Percentiles rank a stretch among this genome's conserved stretches.
These are phyloP conservation scores for Calonectria multiphialidica DNA, from an alignment of 2,329 filamentous ascomycete species.

Conservation along the genomic window DNA sequence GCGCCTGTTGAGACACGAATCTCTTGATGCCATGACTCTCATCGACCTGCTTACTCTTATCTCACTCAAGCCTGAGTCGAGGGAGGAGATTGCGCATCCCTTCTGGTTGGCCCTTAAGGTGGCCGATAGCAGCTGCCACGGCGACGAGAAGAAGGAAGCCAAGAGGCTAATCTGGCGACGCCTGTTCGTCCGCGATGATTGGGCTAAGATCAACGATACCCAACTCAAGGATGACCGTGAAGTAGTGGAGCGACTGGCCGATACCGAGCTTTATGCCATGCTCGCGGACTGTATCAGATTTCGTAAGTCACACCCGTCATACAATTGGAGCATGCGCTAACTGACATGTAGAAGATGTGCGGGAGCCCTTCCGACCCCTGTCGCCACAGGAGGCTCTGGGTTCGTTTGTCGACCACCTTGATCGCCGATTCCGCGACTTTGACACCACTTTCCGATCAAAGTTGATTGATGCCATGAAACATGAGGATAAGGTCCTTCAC, in stretches of 20 bases:
- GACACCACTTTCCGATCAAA: constrained; percentile 74
- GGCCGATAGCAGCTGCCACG: constrained; percentile 65
- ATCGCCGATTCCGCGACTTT: constrained; percentile 69
- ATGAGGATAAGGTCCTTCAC: constrained; percentile 76
- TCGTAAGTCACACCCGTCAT: constrained; percentile 62
- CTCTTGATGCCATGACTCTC: constrained; percentile 73
- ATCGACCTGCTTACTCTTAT: constrained; percentile 87
- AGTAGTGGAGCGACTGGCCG: constrained; percentile 70
- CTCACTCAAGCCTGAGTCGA: constrained; percentile 56
- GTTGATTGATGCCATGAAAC: constrained; percentile 77
- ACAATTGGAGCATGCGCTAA: constrained; percentile 43
- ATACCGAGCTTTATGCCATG: constrained; percentile 78
- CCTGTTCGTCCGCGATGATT: constrained; percentile 86
- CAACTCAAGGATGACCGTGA: constrained; percentile 78
- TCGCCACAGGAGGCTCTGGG: constrained; percentile 67
- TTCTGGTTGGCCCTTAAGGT: constrained; percentile 81
- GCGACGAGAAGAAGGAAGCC: constrained; percentile 69
- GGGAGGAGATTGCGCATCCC: constrained; percentile 71
- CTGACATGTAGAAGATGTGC: constrained; percentile 53
- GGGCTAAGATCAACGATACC: constrained; percentile 83
- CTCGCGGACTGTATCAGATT: constrained; percentile 73
- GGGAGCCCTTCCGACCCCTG: constrained; percentile 58
- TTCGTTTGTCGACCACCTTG: constrained; percentile 71
- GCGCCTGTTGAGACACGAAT: constrained; percentile 77
- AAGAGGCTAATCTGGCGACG: constrained; percentile 85